Base-by-base conservation (phyloP, 805 yeast species). In the Metschnikowia gelsemii region DNA sequence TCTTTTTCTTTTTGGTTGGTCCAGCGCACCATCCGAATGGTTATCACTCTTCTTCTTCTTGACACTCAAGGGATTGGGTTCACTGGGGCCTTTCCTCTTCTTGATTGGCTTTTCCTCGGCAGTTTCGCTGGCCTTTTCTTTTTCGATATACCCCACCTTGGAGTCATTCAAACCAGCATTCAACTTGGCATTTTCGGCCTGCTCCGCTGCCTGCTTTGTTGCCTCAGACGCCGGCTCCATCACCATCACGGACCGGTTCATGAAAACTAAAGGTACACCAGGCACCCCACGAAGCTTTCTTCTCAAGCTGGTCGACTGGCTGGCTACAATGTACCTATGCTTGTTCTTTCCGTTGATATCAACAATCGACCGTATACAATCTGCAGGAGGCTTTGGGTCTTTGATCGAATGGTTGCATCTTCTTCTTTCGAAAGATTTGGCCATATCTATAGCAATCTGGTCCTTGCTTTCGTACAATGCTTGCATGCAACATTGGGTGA, bases 401-500 rank as follows among this genome's bases (percentile, higher is more conserved):
- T 79, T 68, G 27, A 81, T 80, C 4, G 80, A 71, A 64, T 93
- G 99, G 46, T 85, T 85, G 63, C 99, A 93, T 53, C 96, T 80
- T 65, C 99, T 79, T 66, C 97, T 81, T 64, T 93, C 99, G 52
- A 84, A 84, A 2, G 70, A 58, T 61, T 89, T 93, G 7, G 96
- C 98, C 25, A 83, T 55, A 22, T 77, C 84, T 34, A 93, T 86
- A 1, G 95, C 96, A 4, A 66, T 71, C 54, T 87, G 90, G 55
- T 87, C 78, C 19, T 78, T 76, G 4, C 84, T 72, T 32, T 74
- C 73, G 62, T 93, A 93, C 22, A 93, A 68, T 14, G 86, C 84
- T 58, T 88, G 88, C 75, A 93, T 87, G 54, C 96, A 86, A 60
- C 99, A 93, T 62, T 93, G 98, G 2, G 99, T 88, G 40, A 93